Conservation (phyloP, 1,284 basidiomycete species). For the Ustilago curta region DNA sequence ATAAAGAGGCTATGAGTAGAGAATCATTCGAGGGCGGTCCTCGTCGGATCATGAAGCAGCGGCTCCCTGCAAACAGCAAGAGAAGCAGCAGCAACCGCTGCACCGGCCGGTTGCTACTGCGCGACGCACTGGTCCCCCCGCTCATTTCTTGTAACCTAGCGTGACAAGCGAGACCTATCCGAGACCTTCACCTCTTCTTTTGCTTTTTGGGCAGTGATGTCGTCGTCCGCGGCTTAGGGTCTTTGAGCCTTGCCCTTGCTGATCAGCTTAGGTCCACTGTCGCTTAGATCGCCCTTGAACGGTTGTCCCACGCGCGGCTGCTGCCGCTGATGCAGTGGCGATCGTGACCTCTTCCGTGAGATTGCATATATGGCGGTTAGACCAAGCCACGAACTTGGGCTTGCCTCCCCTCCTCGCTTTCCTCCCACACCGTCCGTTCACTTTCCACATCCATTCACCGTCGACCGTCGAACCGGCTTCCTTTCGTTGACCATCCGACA, state of each 20-base stretch:
- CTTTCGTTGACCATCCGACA: not conserved
- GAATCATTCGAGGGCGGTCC: not conserved
- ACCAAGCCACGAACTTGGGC: not conserved
- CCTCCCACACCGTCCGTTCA: not conserved
- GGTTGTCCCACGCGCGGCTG: too few species aligned
- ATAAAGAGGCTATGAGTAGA: not conserved
- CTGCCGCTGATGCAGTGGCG: not conserved
- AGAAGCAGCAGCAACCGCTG: slow-evolving; percentile 8
- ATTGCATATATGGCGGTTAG: not conserved
- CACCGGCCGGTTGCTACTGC: not conserved
- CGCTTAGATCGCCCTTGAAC: slow-evolving; percentile 4
- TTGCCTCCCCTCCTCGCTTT: not conserved
- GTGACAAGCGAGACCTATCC: slow-evolving; percentile 26
- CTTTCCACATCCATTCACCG: not conserved
- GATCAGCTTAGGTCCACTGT: not conserved
- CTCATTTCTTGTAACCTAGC: slow-evolving; percentile 2
- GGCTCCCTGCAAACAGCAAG: not conserved
- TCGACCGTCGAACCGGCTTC: not conserved
- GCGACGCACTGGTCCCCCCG: not conserved
- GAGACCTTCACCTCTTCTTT: slow-evolving; percentile 3
- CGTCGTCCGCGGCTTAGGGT: too few species aligned
- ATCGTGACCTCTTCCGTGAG: slow-evolving; percentile 2
- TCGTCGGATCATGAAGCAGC: not conserved
- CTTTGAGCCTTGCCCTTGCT: not conserved
- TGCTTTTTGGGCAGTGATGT: not conserved